Percentiles rank a stretch among this genome's conserved stretches.
These are phyloP conservation scores for Trametes elegans DNA, from an alignment of 768 basidiomycete species.

Conservation along the genomic window DNA sequence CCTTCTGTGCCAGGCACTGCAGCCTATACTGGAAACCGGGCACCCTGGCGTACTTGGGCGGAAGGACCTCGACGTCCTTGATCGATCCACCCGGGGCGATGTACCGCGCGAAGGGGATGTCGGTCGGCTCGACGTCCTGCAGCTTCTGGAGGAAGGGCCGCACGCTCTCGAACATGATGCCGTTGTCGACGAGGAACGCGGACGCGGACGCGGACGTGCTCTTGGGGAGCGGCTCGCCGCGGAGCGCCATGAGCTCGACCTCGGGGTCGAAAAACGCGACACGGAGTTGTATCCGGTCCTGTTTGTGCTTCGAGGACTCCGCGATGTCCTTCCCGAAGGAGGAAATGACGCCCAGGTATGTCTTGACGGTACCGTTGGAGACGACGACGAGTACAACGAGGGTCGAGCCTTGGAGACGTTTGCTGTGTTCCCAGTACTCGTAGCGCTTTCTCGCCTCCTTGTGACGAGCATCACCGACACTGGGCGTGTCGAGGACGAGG, in stretches of 20 bases:
- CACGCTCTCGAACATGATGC: conserved; percentile 66
- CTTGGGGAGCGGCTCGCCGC: conserved; percentile 32
- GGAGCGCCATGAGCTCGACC: conserved; percentile 47
- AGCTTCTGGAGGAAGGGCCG: conserved; percentile 67
- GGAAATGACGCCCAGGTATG: conserved; percentile 54
- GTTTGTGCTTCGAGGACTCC: conserved; percentile 37
- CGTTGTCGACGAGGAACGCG: conserved; percentile 53
- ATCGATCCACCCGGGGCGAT: conserved; percentile 42
- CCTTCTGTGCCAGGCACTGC: conserved; percentile 45
- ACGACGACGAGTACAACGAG: conserved; percentile 58
- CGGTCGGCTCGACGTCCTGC: conserved; percentile 49
- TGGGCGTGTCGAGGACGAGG: conserved; percentile 50
- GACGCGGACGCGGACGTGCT: conserved; percentile 18
- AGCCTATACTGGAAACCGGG: conserved; percentile 61
- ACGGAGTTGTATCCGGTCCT: conserved; percentile 41
- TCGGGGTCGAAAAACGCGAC: conserved; percentile 64
- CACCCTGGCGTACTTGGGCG: conserved; percentile 52
- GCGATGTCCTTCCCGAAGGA: conserved; percentile 44
- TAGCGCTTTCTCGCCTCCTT: conserved; percentile 37
- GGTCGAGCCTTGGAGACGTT: conserved; percentile 58
- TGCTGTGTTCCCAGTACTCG: conserved; percentile 63
- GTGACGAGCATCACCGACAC: conserved; percentile 47
- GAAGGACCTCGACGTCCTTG: conserved; percentile 35
- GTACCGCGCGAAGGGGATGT: conserved; percentile 52
- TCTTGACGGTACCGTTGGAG: conserved; percentile 24